phyloP scores from a whole-genome alignment of 2,329 filamentous ascomycete species.

The Trichothecium roseum region DNA sequence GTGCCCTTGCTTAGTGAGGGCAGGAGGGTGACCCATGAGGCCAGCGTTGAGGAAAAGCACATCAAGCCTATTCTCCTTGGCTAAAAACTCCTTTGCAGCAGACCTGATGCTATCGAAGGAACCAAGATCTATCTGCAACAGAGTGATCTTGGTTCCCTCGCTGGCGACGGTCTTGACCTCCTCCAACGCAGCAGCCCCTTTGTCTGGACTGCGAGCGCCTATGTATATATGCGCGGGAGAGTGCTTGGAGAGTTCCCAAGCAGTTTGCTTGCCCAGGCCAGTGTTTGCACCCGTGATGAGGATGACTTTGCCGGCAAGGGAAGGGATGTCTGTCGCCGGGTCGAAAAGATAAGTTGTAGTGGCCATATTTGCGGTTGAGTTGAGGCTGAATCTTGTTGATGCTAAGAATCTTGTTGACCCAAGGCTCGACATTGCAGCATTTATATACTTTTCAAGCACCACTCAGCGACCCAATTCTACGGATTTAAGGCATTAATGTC shows the following conservation, averaged over 20 bases:
- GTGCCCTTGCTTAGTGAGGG: conserved; percentile 29
- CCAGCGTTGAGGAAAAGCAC: conserved; percentile 34
- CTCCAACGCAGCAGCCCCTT: conserved; percentile 33
- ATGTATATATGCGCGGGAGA: conserved; percentile 5
- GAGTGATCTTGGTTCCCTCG: conserved; percentile 6
- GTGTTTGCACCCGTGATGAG: conserved; percentile 79
- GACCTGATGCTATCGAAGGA: conserved; percentile 28
- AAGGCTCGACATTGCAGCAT: too few relatives aligned
- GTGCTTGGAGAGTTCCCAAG: conserved; percentile 5
- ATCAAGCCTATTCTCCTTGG: conserved; percentile 22
- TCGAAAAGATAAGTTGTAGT: neutral
- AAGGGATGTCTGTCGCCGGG: conserved; percentile 28
- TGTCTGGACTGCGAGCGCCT: conserved; percentile 28
- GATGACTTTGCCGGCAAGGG: conserved; percentile 64
- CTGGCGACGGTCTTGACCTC: conserved; percentile 18
- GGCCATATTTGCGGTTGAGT: too few relatives aligned
- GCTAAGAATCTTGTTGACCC: too few relatives aligned
- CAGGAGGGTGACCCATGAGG: conserved; percentile 23
- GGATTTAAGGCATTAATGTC: too few relatives aligned
- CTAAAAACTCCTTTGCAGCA: conserved; percentile 24
- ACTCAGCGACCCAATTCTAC: too few relatives aligned
- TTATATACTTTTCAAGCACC: too few relatives aligned
- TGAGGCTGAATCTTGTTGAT: too few relatives aligned
- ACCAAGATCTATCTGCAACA: conserved; percentile 32
- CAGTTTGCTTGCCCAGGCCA: conserved; percentile 54